Conservation (phyloP, 2,329 filamentous ascomycete species). For the Stagonosporopsis cucurbitacearum region DNA sequence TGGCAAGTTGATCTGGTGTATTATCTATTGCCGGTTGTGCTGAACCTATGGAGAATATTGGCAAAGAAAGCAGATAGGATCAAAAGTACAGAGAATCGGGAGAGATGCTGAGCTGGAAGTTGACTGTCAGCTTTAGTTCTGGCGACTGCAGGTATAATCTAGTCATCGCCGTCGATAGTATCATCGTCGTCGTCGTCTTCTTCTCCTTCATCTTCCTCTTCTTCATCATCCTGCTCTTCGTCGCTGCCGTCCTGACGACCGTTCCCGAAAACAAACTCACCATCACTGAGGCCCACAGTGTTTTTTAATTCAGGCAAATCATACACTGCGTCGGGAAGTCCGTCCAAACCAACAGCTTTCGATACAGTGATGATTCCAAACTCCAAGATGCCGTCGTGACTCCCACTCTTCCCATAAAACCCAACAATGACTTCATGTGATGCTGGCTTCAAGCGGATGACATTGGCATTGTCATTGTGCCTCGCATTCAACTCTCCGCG, state of each 20-base stretch:
- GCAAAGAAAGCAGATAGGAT: background rate
- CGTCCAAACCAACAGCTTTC: conserved; percentile 47
- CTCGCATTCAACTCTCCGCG: conserved; percentile 40
- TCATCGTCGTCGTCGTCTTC: conserved; percentile 5
- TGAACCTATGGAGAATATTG: background rate
- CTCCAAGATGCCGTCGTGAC: conserved; percentile 37
- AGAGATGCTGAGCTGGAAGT: background rate
- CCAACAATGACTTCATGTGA: conserved; percentile 53
- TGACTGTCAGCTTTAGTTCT: background rate
- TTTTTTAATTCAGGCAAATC: conserved; percentile 54
- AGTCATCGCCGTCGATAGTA: conserved; percentile 6
- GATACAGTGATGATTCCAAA: conserved; percentile 59
- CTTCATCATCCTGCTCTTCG: background rate
- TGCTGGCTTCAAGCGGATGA: conserved; percentile 40
- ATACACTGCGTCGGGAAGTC: conserved; percentile 52
- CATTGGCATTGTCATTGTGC: conserved; percentile 10
- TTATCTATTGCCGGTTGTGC: background rate
- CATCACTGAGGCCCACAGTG: conserved; percentile 15
- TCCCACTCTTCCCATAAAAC: conserved; percentile 53
- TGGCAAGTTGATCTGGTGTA: background rate
- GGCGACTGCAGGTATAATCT: background rate
- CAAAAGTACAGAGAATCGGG: background rate
- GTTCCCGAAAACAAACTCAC: background rate
- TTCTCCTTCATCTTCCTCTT: background rate
- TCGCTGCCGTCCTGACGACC: background rate